phyloP scores from a whole-genome alignment of 768 basidiomycete species.

The Boletus barrowsii region DNA sequence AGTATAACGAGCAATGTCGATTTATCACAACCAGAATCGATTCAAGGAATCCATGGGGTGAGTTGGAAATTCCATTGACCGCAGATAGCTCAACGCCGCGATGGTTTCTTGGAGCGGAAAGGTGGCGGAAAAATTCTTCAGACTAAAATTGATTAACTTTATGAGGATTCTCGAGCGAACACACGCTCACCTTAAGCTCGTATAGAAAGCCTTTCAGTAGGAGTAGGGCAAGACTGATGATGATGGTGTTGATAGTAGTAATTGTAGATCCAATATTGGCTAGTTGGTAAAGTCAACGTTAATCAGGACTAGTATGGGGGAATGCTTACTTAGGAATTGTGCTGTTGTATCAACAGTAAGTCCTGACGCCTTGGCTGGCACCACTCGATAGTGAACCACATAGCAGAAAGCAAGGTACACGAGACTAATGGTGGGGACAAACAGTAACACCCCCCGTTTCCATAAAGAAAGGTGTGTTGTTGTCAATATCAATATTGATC shows the following conservation, averaged over 20 bases:
- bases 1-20: conserved; percentile 9
- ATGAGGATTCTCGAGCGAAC: too few relatives aligned
- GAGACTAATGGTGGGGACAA: conserved; percentile 1
- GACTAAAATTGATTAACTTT: conserved; percentile 4
- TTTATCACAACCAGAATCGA: not conserved
- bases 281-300: not conserved
- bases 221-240: conserved; percentile 12
- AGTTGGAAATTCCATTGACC: conserved; percentile 15
- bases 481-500: too few relatives aligned
- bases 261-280: conserved; percentile 11
- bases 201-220: conserved; percentile 9
- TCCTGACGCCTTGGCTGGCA: not conserved
- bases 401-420: conserved; percentile 17
- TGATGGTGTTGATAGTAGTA: conserved; percentile 13
- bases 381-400: conserved; percentile 15
- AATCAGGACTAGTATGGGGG: too few relatives aligned
- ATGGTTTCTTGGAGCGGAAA: not conserved
- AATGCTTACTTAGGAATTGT: conserved; percentile 9
- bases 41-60: conserved; percentile 8
- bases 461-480: conserved; percentile 18
- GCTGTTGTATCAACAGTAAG: not conserved
- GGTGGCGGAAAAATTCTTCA: conserved; percentile 20
- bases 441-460: conserved; percentile 4
- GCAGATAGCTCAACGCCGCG: conserved; percentile 1
- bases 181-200: conserved; percentile 9